Evolutionary conservation across 2,329 filamentous ascomycete species (phyloP), one percentile per base, ranked within the genome.

Genomic region (Diaporthe sp.): DNA sequence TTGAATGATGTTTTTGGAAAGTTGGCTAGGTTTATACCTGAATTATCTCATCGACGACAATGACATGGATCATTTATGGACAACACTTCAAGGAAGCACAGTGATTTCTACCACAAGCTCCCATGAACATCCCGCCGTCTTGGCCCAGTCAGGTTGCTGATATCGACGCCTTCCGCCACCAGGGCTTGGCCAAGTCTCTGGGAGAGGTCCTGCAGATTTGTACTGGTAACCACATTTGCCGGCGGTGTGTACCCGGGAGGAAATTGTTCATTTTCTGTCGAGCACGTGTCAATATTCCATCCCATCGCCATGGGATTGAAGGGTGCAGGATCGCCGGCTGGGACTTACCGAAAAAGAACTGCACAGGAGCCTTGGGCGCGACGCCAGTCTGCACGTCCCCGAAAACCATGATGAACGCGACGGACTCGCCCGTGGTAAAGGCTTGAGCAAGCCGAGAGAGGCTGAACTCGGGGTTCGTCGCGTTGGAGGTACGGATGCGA

Each of bases 361-460:
- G 83, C 0, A 88, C 83, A 1, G 84, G 58, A 1, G 78, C 78
- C 60, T 83, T 81, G 13, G 84, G 79, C 2, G 87, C 87, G 0
- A 82, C 86, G 0, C 81, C 85, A 1, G 79, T 72, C 0, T 81
- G 76, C 2, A 85, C 80, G 76, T 89, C 84, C 0, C 88, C 88
- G 72, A 90, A 88, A 0, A 83, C 86, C 25, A 89, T 82, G 25
- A 89, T 83, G 0, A 86, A 86, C 5, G 87, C 88, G 4, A 85
- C 84, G 1, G 88, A 78, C 80, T 90, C 88, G 12, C 88, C 88
- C 0, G 88, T 79, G 74, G 86, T 88, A 76, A 89, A 89, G 10
- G 81, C 75, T 76, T 88, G 85, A 0, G 81, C 84, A 80, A 77
- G 0, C 84, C 85, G 81, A 88, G 88, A 0, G 80, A 85, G 78